A percentile compares a stretch with the other conserved stretches of the same genome.
Conservation (phyloP, 768 basidiomycete species). For the Termitomyces sp. region DNA sequence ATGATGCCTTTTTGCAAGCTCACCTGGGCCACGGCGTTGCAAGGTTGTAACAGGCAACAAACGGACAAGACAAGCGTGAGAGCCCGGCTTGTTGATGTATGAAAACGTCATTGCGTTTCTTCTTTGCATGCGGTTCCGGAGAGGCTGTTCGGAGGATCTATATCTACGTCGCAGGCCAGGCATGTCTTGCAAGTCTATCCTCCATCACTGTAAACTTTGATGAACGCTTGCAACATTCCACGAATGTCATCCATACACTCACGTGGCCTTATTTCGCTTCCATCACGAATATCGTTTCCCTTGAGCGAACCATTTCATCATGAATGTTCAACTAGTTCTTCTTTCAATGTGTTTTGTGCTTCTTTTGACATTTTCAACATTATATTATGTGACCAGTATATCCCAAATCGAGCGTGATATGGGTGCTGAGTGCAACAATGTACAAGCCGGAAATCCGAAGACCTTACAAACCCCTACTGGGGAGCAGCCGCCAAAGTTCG, state of each 20-base stretch:
- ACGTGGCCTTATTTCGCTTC: neutral
- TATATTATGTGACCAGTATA: slow-evolving; percentile 1
- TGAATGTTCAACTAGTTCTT: neutral
- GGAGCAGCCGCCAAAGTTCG: neutral
- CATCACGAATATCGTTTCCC: neutral
- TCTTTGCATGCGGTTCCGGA: no score
- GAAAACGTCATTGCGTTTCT: no score
- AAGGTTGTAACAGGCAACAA: no score
- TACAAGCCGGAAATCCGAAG: neutral
- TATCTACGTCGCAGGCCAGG: no score
- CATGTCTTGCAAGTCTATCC: no score
- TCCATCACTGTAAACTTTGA: no score
- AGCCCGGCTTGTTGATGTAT: no score
- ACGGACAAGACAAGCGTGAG: no score
- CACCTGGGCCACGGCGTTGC: no score
- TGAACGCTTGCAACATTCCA: no score
- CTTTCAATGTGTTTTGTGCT: neutral
- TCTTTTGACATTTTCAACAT: neutral
- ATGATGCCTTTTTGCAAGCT: no score
- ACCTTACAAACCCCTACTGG: neutral
- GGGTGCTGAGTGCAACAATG: neutral
- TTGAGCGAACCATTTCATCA: neutral
- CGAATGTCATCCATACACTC: neutral
- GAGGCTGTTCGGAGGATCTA: no score
- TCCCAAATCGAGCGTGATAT: neutral